Evolutionary conservation across 352 stramenopile species (phyloP), one percentile per base, ranked within the genome.

Genomic region (Globisporangium cederbergense): DNA sequence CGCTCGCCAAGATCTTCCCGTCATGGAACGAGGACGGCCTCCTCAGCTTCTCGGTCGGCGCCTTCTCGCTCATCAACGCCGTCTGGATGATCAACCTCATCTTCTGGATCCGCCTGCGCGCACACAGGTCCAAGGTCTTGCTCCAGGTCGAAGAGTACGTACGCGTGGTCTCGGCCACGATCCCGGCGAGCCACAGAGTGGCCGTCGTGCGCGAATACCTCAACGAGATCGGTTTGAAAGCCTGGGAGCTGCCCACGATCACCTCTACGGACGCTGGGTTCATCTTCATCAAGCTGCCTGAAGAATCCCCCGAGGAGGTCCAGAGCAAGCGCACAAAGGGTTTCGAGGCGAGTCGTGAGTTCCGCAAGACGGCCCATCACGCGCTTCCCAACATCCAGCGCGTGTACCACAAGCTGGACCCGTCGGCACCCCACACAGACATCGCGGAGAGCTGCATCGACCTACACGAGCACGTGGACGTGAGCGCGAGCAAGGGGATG

Each of bases 261-360:
- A 49, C 50, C 20, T 70, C 60, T 20, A 74, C 67, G 11, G 61
- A 74, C 11, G 64, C 64, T 13, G 72, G 75, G 7, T 75, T 74
- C 53, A 58, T 82, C 5, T 69, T 72, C 52, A 67, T 81, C 22
- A 58, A 73, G 46, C 59, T 81, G 1, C 73, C 71, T 0, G 56
- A 68, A 14, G 71, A 80, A n/a, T 60, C 74, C 2, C 55, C 46
- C 0, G 16, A 46, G 16, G 62, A 67, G n/a, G 36, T 32, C 25
- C 28, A 63, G 55, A 28, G 36, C 11, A 42, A 68, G n/a, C 25
- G 28, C 14, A 18, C 38, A 13, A 36, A 20, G 2, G 11, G 32
- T 10, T 49, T n/a, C 2, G 25, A 58, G 5, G 30, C 36, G 10
- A 40, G 22, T 9, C 55, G 36, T 6, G 30, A 14, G 18, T 51